A percentile compares a stretch with the other conserved stretches of the same genome.
These are phyloP conservation scores for Pyrrhoderma noxium DNA, from an alignment of 1,284 basidiomycete species.

Conservation along the genomic window DNA sequence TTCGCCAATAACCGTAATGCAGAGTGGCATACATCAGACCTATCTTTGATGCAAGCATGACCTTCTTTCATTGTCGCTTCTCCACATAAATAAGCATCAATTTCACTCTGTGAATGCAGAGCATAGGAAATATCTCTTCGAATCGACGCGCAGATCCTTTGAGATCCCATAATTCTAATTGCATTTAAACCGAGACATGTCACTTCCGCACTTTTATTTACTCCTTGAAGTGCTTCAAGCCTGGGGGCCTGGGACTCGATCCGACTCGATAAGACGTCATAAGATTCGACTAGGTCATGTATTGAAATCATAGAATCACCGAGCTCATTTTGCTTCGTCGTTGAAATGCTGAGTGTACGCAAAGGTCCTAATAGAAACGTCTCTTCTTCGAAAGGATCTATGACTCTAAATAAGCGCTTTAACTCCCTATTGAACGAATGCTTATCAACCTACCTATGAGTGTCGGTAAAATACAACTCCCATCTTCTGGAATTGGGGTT, in stretches of 20 bases:
- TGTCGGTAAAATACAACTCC: too few species aligned
- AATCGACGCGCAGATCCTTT: conserved; percentile 1
- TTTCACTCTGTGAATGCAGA: neutral
- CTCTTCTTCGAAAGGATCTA: conserved; percentile 8
- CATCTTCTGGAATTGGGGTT: too few species aligned
- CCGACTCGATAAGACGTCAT: conserved; percentile 6
- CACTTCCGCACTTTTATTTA: neutral
- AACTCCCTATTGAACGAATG: too few species aligned
- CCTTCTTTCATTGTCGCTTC: conserved; percentile 1
- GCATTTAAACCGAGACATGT: conserved; percentile 3
- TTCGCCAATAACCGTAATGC: conserved; percentile 6
- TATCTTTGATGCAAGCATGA: conserved; percentile 1
- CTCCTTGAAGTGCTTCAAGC: neutral
- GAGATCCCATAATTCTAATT: neutral
- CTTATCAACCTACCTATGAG: too few species aligned
- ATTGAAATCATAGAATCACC: neutral
- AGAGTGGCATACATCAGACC: conserved; percentile 10
- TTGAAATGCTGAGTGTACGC: conserved; percentile 11
- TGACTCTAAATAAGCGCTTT: too few species aligned
- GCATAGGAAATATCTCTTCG: conserved; percentile 10
- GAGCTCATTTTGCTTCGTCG: neutral
- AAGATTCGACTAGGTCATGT: conserved; percentile 13
- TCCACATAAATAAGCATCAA: neutral
- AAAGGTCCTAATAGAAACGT: conserved; percentile 8
- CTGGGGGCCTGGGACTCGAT: conserved; percentile 9